phyloP scores from a whole-genome alignment of 768 basidiomycete species.

The Xerocomellus dryophilus region DNA sequence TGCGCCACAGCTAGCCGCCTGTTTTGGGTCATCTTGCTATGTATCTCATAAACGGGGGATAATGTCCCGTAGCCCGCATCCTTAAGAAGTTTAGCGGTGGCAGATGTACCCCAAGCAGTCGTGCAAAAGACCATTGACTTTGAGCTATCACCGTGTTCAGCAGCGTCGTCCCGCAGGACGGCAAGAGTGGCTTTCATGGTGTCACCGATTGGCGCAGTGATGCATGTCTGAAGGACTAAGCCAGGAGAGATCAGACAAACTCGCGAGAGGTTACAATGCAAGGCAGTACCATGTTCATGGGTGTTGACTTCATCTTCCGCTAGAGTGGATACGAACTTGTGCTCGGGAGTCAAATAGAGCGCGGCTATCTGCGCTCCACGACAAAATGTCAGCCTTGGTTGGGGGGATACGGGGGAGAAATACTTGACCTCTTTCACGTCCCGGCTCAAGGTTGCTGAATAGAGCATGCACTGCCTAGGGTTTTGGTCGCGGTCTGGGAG shows the following conservation, averaged over 20 bases:
- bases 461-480: constrained; percentile 64
- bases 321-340: constrained; percentile 57
- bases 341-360: constrained; percentile 25
- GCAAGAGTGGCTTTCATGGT: constrained; percentile 41
- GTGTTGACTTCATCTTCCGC: constrained; percentile 55
- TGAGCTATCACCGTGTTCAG: constrained; percentile 28
- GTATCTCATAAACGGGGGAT: constrained; percentile 50
- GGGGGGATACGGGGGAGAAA: neutral
- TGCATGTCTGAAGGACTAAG: constrained; percentile 45
- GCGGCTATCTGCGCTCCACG: constrained; percentile 21
- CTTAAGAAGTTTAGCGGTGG: constrained; percentile 37
- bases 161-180: constrained; percentile 36
- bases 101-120: constrained; percentile 57
- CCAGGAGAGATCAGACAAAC: neutral
- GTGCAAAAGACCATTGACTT: constrained; percentile 63
- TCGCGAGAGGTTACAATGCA: neutral
- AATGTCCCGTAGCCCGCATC: constrained; percentile 27
- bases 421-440: constrained; percentile 53
- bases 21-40: constrained; percentile 53
- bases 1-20: constrained; percentile 48
- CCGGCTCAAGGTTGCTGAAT: constrained; percentile 73
- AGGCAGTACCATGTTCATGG: constrained; percentile 52
- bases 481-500: constrained; percentile 45
- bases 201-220: constrained; percentile 42
- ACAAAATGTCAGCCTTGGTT: neutral